Percentiles rank a stretch among this genome's conserved stretches.
Evolutionary conservation across 106 monocot species (phyloP).

Genomic region (Vanilla planifolia): DNA sequence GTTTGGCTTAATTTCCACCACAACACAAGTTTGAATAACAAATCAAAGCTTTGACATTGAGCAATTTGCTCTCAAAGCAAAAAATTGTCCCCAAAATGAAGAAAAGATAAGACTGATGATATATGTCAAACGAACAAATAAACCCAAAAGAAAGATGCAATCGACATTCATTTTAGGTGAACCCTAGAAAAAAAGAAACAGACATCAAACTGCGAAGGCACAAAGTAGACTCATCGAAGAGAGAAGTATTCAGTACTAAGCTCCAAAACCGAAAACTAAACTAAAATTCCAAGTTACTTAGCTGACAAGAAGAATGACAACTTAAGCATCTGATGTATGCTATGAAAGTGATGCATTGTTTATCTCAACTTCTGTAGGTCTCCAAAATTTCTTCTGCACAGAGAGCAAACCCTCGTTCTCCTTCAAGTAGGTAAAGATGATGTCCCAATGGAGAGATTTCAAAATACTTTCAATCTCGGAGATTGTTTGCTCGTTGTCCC

Average conservation of each 20-base stretch:
- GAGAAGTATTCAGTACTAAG: neutral
- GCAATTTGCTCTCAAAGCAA: no score
- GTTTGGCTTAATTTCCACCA: no score
- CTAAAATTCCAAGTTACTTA: no score
- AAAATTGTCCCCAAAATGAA: no score
- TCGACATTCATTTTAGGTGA: no score
- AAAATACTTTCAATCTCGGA: slow-evolving; percentile 36
- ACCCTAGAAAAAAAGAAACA: no score
- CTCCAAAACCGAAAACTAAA: neutral
- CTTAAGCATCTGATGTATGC: neutral
- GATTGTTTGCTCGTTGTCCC: slow-evolving; percentile 35
- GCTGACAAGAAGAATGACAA: neutral
- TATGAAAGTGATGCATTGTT: neutral
- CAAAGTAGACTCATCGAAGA: neutral
- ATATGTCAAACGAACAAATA: no score
- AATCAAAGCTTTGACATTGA: no score
- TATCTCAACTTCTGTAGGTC: slow-evolving; percentile 26
- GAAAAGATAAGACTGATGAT: no score
- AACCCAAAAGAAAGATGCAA: no score
- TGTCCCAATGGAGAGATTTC: slow-evolving; percentile 42
- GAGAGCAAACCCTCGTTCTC: slow-evolving; percentile 41
- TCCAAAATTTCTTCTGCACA: slow-evolving; percentile 50
- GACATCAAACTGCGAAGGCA: no score
- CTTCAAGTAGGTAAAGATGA: slow-evolving; percentile 33
- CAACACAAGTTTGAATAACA: no score